These are phyloP conservation scores for Schwanniomyces pseudopolymorphus DNA, from an alignment of 805 yeast species.

Conservation along the genomic window DNA sequence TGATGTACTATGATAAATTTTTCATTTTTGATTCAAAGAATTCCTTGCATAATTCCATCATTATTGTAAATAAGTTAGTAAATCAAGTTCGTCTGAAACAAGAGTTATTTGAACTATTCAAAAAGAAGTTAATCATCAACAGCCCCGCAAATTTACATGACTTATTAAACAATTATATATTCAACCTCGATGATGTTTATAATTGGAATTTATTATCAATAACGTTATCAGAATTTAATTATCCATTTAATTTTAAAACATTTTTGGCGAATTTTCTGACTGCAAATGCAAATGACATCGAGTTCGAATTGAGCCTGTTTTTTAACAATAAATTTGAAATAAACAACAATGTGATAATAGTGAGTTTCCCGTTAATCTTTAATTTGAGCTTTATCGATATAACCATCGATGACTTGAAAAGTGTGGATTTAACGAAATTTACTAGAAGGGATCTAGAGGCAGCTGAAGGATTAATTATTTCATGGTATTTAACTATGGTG, in stretches of 20 bases:
- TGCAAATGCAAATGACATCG: slow-evolving; percentile 12
- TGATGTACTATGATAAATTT: slow-evolving; percentile 17
- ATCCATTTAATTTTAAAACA: slow-evolving; percentile 12
- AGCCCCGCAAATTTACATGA: slow-evolving; percentile 53
- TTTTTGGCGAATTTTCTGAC: slow-evolving; percentile 16
- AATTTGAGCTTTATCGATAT: slow-evolving; percentile 29
- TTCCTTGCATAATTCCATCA: slow-evolving; percentile 52
- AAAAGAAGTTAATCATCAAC: slow-evolving; percentile 48
- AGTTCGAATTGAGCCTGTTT: slow-evolving; percentile 15
- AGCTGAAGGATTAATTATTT: slow-evolving; percentile 34
- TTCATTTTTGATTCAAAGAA: slow-evolving; percentile 35
- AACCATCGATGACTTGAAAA: slow-evolving; percentile 13
- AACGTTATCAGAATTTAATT: slow-evolving; percentile 49
- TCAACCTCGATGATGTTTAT: slow-evolving; percentile 35
- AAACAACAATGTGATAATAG: slow-evolving; percentile 53
- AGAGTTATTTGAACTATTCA: slow-evolving; percentile 41
- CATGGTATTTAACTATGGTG: slow-evolving; percentile 46
- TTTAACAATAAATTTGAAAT: slow-evolving; percentile 18
- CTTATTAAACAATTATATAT: slow-evolving; percentile 47
- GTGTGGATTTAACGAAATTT: slow-evolving; percentile 19
- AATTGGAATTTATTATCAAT: slow-evolving; percentile 47
- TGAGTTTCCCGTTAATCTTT: slow-evolving; percentile 50
- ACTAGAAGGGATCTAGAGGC: slow-evolving; percentile 25
- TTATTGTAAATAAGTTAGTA: slow-evolving; percentile 48
- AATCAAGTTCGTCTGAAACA: slow-evolving; percentile 10